These are phyloP conservation scores for Penicillium oxalicum DNA, from an alignment of 2,329 filamentous ascomycete genomes.

Conservation along the genomic window DNA sequence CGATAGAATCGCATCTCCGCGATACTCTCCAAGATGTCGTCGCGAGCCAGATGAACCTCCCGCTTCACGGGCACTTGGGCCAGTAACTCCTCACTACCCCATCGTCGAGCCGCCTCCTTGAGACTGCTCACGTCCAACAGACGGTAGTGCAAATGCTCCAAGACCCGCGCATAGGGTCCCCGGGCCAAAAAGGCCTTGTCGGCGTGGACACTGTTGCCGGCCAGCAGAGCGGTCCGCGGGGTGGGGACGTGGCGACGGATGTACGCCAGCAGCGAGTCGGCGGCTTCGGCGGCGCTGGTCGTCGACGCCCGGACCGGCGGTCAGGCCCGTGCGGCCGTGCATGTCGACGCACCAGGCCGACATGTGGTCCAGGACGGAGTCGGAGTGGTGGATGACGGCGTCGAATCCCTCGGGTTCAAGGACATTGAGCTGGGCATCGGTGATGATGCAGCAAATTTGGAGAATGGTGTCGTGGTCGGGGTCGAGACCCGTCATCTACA, in stretches of 20 bases:
- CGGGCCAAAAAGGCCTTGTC: constrained; percentile 75
- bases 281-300: constrained; percentile 66
- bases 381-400: constrained; percentile 66
- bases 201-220: constrained; percentile 89
- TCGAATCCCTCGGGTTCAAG: constrained; percentile 75
- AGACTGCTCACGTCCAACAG: constrained; percentile 87
- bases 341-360: constrained; percentile 82
- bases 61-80: constrained; percentile 64
- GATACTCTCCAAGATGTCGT: constrained; percentile 94
- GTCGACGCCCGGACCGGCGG: constrained; percentile 67
- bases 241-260: constrained; percentile 66
- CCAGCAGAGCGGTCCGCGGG: constrained; percentile 63
- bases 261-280: constrained; percentile 68
- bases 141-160: constrained; percentile 78
- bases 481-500: constrained; percentile 85
- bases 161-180: constrained; percentile 65
- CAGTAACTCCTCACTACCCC: constrained; percentile 61
- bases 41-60: constrained; percentile 71
- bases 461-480: constrained; percentile 75
- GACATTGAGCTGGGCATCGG: constrained; percentile 68
- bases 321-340: constrained; percentile 76
- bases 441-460: constrained; percentile 88
- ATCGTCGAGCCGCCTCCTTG: constrained; percentile 82
- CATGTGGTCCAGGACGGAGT: constrained; percentile 68
- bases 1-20: constrained; percentile 82